Evolutionary conservation across 2,329 filamentous ascomycete genomes (phyloP), one percentile per base, ranked within the genome.

Genomic region (Trichophyton mentagrophytes): DNA sequence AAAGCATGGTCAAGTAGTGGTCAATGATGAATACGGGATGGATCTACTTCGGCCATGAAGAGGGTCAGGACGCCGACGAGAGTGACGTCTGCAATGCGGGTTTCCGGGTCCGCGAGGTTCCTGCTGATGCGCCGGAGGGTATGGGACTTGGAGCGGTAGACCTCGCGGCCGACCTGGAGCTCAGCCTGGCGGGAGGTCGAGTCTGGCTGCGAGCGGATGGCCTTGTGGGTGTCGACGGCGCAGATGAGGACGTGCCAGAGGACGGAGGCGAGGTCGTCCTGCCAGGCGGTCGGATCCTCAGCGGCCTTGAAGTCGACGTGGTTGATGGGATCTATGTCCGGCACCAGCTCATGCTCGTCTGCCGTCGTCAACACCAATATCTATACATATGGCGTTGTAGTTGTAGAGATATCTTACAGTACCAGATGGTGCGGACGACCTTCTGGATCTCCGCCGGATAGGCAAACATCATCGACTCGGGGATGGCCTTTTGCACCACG

Each of bases 241-340:
- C 60, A 57, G 47, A 63, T 61, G 30, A 65, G 56, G 20, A 64
- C 58, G 7, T 61, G 33, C 58, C 61, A 62, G 27, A 64, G 59
- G 15, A 64, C 42, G 44, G 63, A 60, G 3, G 60, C 56, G 22
- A 61, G 9, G 33, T 64, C 61, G 27, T 61, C 58, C 30, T 63
- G 64, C 64, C 63, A 64, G 47, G 25, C 46, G n/a, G 57, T 63
- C 8, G 63, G 60, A 40, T 64, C 60, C 38, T 62, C 57, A 6
- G 61, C 38, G 11, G 57, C 60, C 6, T 56, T 20, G 46, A 38
- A 22, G 8, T 57, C 56, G 25, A 47, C 40, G 13, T 63, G 61
- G 57, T 63, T 58, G 30, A 65, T 64, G 11, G 64, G 64, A 44
- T 64, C 59, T 9, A 65, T 20, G 20, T 65, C 63, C 2, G 64